phyloP scores from a whole-genome alignment of 345 rosid genomes.

The Citrus reticulata region DNA sequence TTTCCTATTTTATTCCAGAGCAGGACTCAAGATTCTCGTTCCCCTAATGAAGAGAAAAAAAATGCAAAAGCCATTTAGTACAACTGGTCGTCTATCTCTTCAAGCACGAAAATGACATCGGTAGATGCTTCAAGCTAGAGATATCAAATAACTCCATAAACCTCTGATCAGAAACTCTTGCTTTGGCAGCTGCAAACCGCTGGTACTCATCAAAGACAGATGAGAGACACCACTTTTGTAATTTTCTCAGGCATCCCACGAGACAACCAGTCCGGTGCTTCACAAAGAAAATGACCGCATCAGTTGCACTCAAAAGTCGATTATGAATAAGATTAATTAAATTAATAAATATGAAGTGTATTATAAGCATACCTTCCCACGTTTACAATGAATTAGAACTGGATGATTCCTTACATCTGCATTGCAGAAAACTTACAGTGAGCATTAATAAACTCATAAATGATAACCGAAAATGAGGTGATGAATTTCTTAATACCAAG shows the following conservation, averaged over 20 bases:
- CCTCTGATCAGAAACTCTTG: slow-evolving; percentile 88
- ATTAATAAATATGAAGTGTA: background rate
- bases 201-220: slow-evolving; percentile 88
- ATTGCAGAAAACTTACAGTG: background rate
- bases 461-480: background rate
- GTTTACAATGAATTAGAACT: slow-evolving; percentile 79
- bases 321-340: background rate
- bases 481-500: slow-evolving; percentile 48
- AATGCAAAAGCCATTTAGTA: slow-evolving; percentile 17
- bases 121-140: slow-evolving; percentile 60
- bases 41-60: slow-evolving; percentile 20
- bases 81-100: slow-evolving; percentile 33
- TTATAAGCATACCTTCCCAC: slow-evolving; percentile 73
- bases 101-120: slow-evolving; percentile 67
- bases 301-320: background rate
- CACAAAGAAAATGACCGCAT: background rate
- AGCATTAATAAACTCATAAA: background rate
- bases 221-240: slow-evolving; percentile 84
- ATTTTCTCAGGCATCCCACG: slow-evolving; percentile 90
- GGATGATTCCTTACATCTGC: slow-evolving; percentile 92
- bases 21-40: slow-evolving; percentile 22
- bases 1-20: slow-evolving; percentile 37
- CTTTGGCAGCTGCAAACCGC: slow-evolving; percentile 89
- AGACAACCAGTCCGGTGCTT: slow-evolving; percentile 97
- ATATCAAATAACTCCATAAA: slow-evolving; percentile 89